Base-by-base conservation (phyloP, 139 green algal species). In the Microglena sp. region DNA sequence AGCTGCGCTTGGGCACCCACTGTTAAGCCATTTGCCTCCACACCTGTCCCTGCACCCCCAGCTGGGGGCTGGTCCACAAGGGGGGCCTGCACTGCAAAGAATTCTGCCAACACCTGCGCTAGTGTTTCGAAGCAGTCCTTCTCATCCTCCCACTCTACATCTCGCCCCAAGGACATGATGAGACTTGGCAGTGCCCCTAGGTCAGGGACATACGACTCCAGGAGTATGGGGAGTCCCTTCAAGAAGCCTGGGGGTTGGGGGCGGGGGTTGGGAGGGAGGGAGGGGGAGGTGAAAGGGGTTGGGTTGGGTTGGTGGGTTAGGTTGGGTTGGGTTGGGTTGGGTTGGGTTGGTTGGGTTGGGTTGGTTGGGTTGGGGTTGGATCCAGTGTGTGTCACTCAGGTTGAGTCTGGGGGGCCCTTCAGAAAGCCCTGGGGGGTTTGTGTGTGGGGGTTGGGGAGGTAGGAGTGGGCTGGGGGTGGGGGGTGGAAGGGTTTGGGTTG, bases 61-160 rank as follows among this genome's bases (percentile, higher is more conserved):
- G n/a, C n/a, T n/a, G n/a, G n/a, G n/a, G n/a, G n/a, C n/a, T n/a
- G n/a, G n/a, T n/a, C n/a, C n/a, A n/a, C n/a, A n/a, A 84, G 46
- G 6, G 59, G 72, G 30, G 81, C 66, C 28, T 76, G 73, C 33
- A 84, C 50, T 0, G 68, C 55, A 56, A 91, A 92, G 30, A 94
- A 63, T 24, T 80, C 73, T 2, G 82, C 80, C 34, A 94, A 6
- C 43, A 77, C 81, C 64, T 50, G 3, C 3, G 85, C 82, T 18
- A 94, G 40, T 0, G 33, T 58, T 1, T 57, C 26, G 54, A 89
- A 88, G 59, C 82, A 86, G 1, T 55, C 69, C 60, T 64, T 46
- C 71, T 92, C 84, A 0, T 68, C 31, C 1, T 79, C 63, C 88
- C 88, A 95, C 15, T 89, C 78, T 32, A 95, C 83, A 32, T 88